These are phyloP conservation scores for Spirogloea muscicola DNA, from an alignment of 139 green algal species.

Conservation along the genomic window DNA sequence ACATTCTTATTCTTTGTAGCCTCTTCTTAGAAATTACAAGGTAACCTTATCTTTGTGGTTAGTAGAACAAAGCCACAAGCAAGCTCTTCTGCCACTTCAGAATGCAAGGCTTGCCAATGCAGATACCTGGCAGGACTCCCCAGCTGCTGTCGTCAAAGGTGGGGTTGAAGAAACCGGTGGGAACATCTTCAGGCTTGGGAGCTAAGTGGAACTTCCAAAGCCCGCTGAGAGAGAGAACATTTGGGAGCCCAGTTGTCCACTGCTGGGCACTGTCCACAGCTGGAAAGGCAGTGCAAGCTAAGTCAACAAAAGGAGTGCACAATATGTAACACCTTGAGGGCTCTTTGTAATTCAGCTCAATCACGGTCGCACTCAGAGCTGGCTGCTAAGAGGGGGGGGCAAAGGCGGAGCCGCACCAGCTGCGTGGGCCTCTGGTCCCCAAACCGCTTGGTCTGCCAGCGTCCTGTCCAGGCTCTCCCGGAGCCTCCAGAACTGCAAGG, in stretches of 20 bases:
- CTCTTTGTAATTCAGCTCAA: slow-evolving; percentile 7
- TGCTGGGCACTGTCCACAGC: slow-evolving; percentile 23
- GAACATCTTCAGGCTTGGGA: slow-evolving; percentile 33
- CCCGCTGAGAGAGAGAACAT: slow-evolving; percentile 35
- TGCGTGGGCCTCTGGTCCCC: not conserved
- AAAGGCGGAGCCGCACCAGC: not conserved
- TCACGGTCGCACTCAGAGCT: not conserved
- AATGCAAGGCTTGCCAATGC: not conserved
- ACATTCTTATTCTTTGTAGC: not conserved
- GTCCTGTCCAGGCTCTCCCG: not conserved
- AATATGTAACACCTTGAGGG: too few species aligned
- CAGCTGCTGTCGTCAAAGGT: slow-evolving; percentile 28
- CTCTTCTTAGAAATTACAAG: not conserved
- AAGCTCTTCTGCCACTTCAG: not conserved
- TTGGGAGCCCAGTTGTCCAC: slow-evolving; percentile 22
- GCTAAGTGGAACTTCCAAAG: slow-evolving; percentile 40
- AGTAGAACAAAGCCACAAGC: not conserved
- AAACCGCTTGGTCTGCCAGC: not conserved
- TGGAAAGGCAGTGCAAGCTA: too few species aligned
- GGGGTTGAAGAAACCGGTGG: slow-evolving; percentile 11
- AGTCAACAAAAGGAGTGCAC: too few species aligned
- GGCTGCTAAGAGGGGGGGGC: not conserved
- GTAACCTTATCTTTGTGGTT: not conserved
- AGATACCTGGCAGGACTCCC: slow-evolving; percentile 48
- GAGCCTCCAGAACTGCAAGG: too few species aligned